Evolutionary conservation across 345 rosid species (phyloP).

Genomic region (Euphorbia peplus): DNA sequence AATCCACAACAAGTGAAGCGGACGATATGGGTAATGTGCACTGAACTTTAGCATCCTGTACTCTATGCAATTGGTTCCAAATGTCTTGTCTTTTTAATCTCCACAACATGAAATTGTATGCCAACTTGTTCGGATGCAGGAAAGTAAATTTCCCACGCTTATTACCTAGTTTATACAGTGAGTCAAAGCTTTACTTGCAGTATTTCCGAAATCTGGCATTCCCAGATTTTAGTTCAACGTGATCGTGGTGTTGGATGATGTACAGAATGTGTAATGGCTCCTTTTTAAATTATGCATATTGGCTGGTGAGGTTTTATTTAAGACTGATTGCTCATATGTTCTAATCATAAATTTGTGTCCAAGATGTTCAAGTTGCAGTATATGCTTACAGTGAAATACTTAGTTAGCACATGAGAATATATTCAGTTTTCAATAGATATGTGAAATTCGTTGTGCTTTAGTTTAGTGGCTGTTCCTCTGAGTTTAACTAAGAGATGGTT

Average conservation of each 20-base stretch:
- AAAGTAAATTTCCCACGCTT: neutral
- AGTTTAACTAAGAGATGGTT: neutral
- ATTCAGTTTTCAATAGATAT: neutral
- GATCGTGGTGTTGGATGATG: neutral
- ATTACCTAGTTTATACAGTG: neutral
- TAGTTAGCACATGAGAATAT: neutral
- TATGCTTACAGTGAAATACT: neutral
- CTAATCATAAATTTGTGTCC: neutral
- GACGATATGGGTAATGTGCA: slow-evolving; percentile 76
- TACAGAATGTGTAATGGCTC: neutral
- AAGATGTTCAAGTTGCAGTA: neutral
- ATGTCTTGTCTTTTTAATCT: neutral
- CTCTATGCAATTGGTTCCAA: neutral
- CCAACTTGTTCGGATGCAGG: neutral
- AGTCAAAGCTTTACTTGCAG: neutral
- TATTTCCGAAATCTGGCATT: slow-evolving; percentile 1
- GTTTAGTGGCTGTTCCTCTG: neutral
- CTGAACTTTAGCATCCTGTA: neutral
- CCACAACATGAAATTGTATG: neutral
- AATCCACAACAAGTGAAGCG: slow-evolving; percentile 67
- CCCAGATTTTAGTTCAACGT: neutral
- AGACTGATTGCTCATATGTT: neutral
- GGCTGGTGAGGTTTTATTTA: neutral
- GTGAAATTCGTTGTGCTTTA: slow-evolving; percentile 1
- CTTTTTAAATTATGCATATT: neutral